Base-by-base conservation (phyloP, 257 asterid species). In the Solanum clarkiae region DNA sequence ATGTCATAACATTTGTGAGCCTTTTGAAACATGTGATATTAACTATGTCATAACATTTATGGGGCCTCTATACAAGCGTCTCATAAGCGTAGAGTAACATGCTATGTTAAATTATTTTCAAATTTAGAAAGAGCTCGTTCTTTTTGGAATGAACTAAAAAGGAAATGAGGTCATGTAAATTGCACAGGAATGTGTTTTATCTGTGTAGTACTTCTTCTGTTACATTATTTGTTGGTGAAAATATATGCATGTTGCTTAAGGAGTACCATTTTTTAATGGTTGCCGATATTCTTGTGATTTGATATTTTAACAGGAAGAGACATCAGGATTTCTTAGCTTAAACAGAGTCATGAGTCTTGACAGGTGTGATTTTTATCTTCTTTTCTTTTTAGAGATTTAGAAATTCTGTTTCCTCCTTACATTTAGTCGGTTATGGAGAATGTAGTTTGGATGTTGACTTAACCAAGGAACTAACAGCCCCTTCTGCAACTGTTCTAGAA, bases 241-340 rank as follows among this genome's bases (percentile, higher is more conserved):
- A 53, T 22, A 6, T 5, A 53, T 77, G 45, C 63, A 24, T 44
- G 17, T 71, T 71, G 20, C 32, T 44, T 44, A 44, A 18, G n/a
- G 10, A 62, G 71, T 63, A 53, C 14, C 12, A 4, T 26, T 77
- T 9, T 77, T 70, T 17, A 24, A 49, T 75, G 47, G 49, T 51
- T 54, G 7, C 49, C 29, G 16, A 18, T 10, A 71, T 70, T 49
- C 77, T 49, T 81, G 29, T 81, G 49, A 85, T 84, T 54, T 22
- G 47, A 10, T 77, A 16, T 81, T 70, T 32, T 29, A 51, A 85
- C 91, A 96, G 99, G 98, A 91, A 88, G 88, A 86, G 90, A 86
- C 91, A 84, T 92, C 97, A 40, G 99, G 99, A 87, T 96, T 94
- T 90, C 98, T 94, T 84, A 96, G 97, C 94, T 90, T 96, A 90